Evolutionary conservation across 2,329 filamentous ascomycete genomes (phyloP).

Genomic region (Annulohypoxylon truncatum): DNA sequence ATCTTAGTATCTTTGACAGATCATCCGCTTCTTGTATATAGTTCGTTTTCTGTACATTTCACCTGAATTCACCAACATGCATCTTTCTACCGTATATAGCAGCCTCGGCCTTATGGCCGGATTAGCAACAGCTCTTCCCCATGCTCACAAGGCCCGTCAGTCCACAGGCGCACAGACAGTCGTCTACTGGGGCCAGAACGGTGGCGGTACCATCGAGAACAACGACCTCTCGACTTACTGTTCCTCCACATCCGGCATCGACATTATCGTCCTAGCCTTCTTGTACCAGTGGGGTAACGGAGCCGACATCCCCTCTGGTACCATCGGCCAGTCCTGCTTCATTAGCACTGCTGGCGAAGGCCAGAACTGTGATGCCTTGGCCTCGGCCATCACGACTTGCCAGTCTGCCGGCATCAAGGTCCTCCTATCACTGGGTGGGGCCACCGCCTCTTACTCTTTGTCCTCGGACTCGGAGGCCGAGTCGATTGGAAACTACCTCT

Average conservation of each 20-base stretch:
- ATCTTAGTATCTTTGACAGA: constrained; percentile 39
- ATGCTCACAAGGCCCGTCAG: constrained; percentile 28
- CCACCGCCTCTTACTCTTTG: constrained; percentile 51
- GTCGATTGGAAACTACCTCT: constrained; percentile 57
- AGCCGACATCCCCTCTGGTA: constrained; percentile 53
- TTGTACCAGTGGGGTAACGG: constrained; percentile 55
- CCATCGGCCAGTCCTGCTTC: constrained; percentile 54
- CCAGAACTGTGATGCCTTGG: constrained; percentile 54
- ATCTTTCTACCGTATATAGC: constrained; percentile 33
- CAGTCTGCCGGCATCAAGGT: constrained; percentile 55
- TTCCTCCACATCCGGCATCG: constrained; percentile 52
- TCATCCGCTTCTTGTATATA: constrained; percentile 40
- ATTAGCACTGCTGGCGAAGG: constrained; percentile 52
- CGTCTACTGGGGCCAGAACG: constrained; percentile 48
- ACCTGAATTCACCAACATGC: constrained; percentile 40
- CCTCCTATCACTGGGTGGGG: constrained; percentile 59
- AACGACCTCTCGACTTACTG: constrained; percentile 55
- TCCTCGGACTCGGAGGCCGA: constrained; percentile 53
- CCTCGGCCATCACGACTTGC: constrained; percentile 57
- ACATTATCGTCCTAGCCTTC: constrained; percentile 58
- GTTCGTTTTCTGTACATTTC: constrained; percentile 36
- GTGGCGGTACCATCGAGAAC: constrained; percentile 51
- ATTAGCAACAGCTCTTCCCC: constrained; percentile 39
- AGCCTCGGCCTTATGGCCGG: constrained; percentile 39
- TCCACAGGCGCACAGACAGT: constrained; percentile 49